Base-by-base conservation (phyloP, 176 grass and related monocot genomes). In the Oryza rufipogon region DNA sequence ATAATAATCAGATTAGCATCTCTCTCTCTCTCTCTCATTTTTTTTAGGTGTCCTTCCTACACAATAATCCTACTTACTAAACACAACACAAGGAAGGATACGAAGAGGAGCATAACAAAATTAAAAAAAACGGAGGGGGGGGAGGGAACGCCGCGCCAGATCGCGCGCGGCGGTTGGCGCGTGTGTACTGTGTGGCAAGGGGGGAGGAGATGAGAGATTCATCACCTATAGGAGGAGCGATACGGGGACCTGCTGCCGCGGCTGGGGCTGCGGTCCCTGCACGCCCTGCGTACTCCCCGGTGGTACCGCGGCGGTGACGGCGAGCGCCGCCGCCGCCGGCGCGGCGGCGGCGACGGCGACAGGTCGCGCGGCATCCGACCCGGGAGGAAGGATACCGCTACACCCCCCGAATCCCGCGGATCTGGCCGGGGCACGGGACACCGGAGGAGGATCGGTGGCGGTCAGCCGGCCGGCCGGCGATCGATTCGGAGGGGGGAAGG, bases 191-290 rank as follows among this genome's bases (percentile, higher is more conserved):
- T 91, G 64, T 4, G 36, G 36, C 52, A 56, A 30, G 28, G 52
- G 17, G 82, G 74, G 79, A 82, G 72, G 34, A 36, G 34, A 39
- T 39, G 38, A 6, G 38, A 30, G 28, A 30, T 30, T 30, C 28
- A 91, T 99, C 93, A 99, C 93, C 96, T 99, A 88, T 99, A 90
- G 76, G 86, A 92, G 79, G 87, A 81, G 70, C 91, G 93, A 91
- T 94, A 96, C 41, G 96, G 96, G 70, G 96, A 94, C 71, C 93
- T 94, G 91, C 89, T 99, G 89, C 89, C 94, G 78, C 93, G 83
- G 89, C 89, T 94, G 32, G 83, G 89, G 83, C 91, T 95, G 47
- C 91, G 89, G 82, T 95, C 93, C 86, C 89, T 92, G 78, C 89
- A 88, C 39, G 52, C 86, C 86, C 95, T 90, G 54, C 86, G 64